Percentiles rank a stretch among this genome's conserved stretches.
phyloP scores from a whole-genome alignment of 805 yeast species.

The Kazachstania martiniae region DNA sequence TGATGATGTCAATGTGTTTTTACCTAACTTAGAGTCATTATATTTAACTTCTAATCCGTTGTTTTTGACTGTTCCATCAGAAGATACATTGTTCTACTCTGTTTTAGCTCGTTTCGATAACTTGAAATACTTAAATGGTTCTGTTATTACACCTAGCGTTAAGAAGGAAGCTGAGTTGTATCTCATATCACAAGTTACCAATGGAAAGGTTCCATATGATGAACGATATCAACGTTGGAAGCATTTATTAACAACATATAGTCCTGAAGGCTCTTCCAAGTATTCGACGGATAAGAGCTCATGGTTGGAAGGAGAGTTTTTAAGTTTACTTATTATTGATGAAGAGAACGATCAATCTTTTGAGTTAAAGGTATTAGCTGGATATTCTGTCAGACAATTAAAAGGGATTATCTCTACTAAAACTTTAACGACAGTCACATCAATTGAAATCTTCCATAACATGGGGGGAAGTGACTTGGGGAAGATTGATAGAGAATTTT shows the following conservation, averaged over 20 bases:
- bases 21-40: constrained; percentile 37
- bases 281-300: constrained; percentile 1
- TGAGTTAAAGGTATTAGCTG: constrained; percentile 6
- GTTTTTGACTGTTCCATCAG: constrained; percentile 17
- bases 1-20: constrained; percentile 31
- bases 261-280: no score
- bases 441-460: constrained; percentile 5
- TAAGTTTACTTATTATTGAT: constrained; percentile 5
- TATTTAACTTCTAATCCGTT: constrained; percentile 47
- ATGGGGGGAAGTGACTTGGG: not conserved
- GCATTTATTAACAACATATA: no score
- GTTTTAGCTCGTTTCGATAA: constrained; percentile 37
- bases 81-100: constrained; percentile 14
- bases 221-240: constrained; percentile 30
- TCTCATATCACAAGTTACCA: constrained; percentile 41
- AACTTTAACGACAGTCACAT: constrained; percentile 2
- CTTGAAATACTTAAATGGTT: constrained; percentile 47
- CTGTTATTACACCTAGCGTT: constrained; percentile 34
- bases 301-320: constrained; percentile 9
- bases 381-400: constrained; percentile 15
- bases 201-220: constrained; percentile 20
- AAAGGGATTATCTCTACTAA: constrained; percentile 13
- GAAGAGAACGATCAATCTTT: constrained; percentile 1
- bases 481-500: constrained; percentile 2
- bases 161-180: constrained; percentile 59